A percentile compares a stretch with the other conserved stretches of the same genome.
Conservation (phyloP, 106 monocot genomes). For the Platanthera guangdongensis region DNA sequence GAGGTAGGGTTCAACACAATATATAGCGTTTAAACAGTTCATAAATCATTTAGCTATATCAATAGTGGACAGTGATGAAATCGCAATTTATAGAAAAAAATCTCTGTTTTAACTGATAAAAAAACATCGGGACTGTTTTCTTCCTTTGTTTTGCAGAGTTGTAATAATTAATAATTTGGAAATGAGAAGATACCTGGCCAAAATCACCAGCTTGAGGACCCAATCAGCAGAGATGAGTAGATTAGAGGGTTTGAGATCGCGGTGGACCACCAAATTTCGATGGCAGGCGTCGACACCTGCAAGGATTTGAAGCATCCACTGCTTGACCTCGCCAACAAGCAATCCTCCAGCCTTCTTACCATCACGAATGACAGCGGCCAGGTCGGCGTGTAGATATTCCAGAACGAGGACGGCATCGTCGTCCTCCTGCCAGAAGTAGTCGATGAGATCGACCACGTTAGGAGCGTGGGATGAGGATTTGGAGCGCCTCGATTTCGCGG, state of each 20-base stretch:
- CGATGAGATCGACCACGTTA: constrained; percentile 66
- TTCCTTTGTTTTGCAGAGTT: too few species aligned
- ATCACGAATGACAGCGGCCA: constrained; percentile 45
- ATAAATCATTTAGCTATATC: too few species aligned
- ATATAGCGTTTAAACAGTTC: too few species aligned
- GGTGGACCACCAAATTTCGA: constrained; percentile 33
- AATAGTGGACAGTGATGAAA: too few species aligned
- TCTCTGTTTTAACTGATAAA: too few species aligned
- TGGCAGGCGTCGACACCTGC: constrained; percentile 46
- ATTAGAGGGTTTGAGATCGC: constrained; percentile 71
- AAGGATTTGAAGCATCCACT: constrained; percentile 62
- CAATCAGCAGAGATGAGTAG: constrained; percentile 40
- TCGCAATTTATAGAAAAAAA: too few species aligned
- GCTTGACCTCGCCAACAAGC: constrained; percentile 44
- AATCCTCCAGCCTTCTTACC: constrained; percentile 38
- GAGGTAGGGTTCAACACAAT: too few species aligned
- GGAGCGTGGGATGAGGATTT: constrained; percentile 34
- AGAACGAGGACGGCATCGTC: constrained; percentile 70
- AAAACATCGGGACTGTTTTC: too few species aligned
- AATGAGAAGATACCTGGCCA: constrained; percentile 25
- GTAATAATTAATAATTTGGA: too few species aligned
- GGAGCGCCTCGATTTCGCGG: constrained; percentile 79
- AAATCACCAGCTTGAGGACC: constrained; percentile 63
- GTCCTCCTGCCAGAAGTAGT: constrained; percentile 75
- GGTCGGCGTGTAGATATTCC: constrained; percentile 51